Conservation (phyloP, 306 rosid genomes). For the Carpinus fangiana region DNA sequence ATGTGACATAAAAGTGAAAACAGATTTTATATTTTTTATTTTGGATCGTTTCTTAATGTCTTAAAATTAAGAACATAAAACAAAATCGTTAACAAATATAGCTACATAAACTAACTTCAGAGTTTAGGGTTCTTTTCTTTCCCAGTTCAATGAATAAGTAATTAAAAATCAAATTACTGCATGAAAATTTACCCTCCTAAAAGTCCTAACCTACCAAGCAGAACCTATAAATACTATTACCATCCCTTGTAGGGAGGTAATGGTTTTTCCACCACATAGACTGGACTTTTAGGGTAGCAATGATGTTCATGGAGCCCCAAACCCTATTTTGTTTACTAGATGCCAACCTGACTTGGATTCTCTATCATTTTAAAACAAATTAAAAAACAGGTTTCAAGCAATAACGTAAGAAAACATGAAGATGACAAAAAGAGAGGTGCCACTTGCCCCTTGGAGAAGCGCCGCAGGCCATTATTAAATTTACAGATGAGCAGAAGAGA, state of each 20-base stretch:
- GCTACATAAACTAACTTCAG: too few species aligned
- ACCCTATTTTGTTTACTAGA: conserved; percentile 39
- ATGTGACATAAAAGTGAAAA: too few species aligned
- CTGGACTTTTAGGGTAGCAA: conserved; percentile 1
- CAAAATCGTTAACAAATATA: too few species aligned
- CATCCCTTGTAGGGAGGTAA: neutral
- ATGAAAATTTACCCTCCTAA: neutral
- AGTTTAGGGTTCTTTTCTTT: too few species aligned
- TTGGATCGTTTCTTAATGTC: too few species aligned
- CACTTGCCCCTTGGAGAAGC: neutral
- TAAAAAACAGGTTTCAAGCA: neutral
- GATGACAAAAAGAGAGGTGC: conserved; percentile 26
- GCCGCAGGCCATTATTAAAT: conserved; percentile 9
- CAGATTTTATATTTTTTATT: too few species aligned
- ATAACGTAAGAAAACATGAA: conserved; percentile 20
- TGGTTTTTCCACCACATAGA: neutral
- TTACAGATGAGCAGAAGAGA: neutral
- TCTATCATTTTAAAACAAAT: neutral
- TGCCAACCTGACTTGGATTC: conserved; percentile 15
- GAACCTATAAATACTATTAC: neutral
- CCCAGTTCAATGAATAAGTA: neutral
- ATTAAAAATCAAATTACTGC: neutral
- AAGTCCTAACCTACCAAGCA: neutral
- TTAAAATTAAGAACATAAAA: too few species aligned
- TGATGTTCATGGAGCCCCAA: conserved; percentile 57